Percentiles rank a stretch among this genome's conserved stretches.
These are phyloP conservation scores for Hsuehochloa calcarea DNA, from an alignment of 176 grass and related monocot species.

Conservation along the genomic window DNA sequence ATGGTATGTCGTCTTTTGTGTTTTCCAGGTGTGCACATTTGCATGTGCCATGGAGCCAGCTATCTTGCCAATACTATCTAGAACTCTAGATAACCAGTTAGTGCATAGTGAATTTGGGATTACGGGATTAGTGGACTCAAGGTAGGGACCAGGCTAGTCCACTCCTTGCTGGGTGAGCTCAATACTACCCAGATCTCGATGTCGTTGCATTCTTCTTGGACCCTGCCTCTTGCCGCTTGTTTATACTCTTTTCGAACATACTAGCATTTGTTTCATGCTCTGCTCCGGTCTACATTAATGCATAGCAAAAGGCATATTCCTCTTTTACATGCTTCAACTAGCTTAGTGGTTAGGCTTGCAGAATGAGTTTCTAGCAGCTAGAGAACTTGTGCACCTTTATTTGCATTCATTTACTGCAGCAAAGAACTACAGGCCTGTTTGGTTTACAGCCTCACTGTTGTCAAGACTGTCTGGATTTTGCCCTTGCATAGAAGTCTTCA, in stretches of 20 bases:
- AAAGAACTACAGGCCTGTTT: not conserved
- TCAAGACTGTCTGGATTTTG: not conserved
- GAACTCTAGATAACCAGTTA: not conserved
- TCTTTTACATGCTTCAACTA: not conserved
- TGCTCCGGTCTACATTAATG: not conserved
- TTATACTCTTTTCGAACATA: not conserved
- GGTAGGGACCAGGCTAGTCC: not conserved
- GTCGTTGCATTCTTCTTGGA: not conserved
- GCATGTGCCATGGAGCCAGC: not conserved
- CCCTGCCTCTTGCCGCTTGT: not conserved
- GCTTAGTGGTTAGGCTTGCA: not conserved
- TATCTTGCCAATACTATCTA: not conserved
- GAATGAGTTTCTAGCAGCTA: not conserved
- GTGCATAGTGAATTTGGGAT: not conserved
- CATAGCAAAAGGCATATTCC: slow-evolving; percentile 7
- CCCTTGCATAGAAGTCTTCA: not conserved
- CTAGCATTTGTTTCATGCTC: not conserved
- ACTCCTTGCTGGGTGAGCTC: slow-evolving; percentile 1
- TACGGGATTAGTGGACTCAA: slow-evolving; percentile 26
- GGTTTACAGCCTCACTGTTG: not conserved
- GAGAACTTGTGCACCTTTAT: not conserved
- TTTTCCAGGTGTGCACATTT: not conserved
- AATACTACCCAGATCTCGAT: not conserved
- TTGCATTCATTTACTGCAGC: not conserved
- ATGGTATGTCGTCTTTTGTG: slow-evolving; percentile 45